Evolutionary conservation across 2,329 filamentous ascomycete genomes (phyloP).

Genomic region (Diaporthe vaccinii): DNA sequence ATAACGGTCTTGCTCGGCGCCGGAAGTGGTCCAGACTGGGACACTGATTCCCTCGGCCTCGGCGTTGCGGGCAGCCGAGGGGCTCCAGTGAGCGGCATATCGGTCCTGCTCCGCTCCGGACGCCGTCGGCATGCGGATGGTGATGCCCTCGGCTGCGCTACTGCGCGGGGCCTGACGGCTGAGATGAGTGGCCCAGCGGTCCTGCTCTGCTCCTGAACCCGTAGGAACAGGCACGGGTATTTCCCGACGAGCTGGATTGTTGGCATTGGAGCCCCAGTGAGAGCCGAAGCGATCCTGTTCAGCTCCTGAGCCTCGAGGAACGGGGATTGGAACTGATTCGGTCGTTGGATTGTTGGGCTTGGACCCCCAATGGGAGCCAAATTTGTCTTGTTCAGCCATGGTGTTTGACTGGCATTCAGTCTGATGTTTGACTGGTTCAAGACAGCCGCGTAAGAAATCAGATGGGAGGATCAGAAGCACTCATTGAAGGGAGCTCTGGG

Average conservation of each 20-base stretch:
- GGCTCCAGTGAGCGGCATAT: slow-evolving; percentile 36
- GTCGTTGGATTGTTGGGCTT: slow-evolving; percentile 34
- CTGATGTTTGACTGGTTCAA: background rate
- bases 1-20: slow-evolving; percentile 43
- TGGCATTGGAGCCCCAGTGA: slow-evolving; percentile 34
- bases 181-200: slow-evolving; percentile 44
- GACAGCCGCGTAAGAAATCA: background rate
- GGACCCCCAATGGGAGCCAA: slow-evolving; percentile 39
- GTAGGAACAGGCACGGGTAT: slow-evolving; percentile 30
- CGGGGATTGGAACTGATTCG: slow-evolving; percentile 17
- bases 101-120: slow-evolving; percentile 40
- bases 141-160: slow-evolving; percentile 24
- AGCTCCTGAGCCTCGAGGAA: slow-evolving; percentile 39
- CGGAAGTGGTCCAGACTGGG: slow-evolving; percentile 41
- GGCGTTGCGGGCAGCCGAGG: slow-evolving; percentile 36
- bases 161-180: slow-evolving; percentile 40
- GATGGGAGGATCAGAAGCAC: background rate
- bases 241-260: slow-evolving; percentile 21
- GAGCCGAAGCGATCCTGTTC: slow-evolving; percentile 41
- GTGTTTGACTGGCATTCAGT: background rate
- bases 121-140: slow-evolving; percentile 31
- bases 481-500: background rate
- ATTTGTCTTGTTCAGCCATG: slow-evolving; percentile 46
- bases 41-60: slow-evolving; percentile 43
- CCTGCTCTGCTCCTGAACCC: slow-evolving; percentile 43